These are phyloP conservation scores for Calvatia gigantea DNA, from an alignment of 768 basidiomycete species.

Conservation along the genomic window DNA sequence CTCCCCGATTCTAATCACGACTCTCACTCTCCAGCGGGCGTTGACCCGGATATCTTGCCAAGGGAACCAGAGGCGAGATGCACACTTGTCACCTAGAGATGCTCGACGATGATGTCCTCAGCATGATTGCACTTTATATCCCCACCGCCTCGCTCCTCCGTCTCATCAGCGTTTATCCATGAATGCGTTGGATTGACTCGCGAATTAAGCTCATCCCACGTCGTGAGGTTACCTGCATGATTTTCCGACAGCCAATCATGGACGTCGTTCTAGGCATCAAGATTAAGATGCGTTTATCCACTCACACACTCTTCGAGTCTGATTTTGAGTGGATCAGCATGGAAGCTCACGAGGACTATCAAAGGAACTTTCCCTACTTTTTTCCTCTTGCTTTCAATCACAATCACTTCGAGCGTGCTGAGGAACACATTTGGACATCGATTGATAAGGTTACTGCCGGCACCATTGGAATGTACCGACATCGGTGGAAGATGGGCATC, in stretches of 20 bases:
- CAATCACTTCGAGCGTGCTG: conserved; percentile 31
- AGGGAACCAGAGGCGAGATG: neutral
- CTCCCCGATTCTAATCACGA: conserved; percentile 22
- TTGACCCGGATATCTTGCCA: conserved; percentile 1
- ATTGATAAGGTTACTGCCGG: conserved; percentile 29
- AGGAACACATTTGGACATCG: conserved; percentile 29
- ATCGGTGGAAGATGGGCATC: too few species aligned
- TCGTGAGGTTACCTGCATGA: conserved; percentile 44
- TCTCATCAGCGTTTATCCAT: conserved; percentile 35
- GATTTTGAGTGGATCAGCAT: conserved; percentile 46
- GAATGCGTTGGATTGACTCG: conserved; percentile 30
- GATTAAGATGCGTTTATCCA: conserved; percentile 25
- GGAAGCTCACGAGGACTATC: conserved; percentile 36
- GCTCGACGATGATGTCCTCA: conserved; percentile 36
- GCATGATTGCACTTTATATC: conserved; percentile 28
- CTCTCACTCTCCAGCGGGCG: neutral
- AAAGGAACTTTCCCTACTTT: conserved; percentile 43
- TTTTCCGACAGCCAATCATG: conserved; percentile 34
- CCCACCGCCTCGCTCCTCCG: conserved; percentile 36
- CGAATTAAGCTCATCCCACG: conserved; percentile 33
- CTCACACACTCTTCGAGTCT: conserved; percentile 33
- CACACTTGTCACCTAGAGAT: conserved; percentile 26
- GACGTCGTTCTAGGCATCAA: conserved; percentile 40
- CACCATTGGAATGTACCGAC: too few species aligned
- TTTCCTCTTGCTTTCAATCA: conserved; percentile 42